These are phyloP conservation scores for Neurospora hispaniola DNA, from an alignment of 495 filamentous ascomycete genomes.

Conservation along the genomic window DNA sequence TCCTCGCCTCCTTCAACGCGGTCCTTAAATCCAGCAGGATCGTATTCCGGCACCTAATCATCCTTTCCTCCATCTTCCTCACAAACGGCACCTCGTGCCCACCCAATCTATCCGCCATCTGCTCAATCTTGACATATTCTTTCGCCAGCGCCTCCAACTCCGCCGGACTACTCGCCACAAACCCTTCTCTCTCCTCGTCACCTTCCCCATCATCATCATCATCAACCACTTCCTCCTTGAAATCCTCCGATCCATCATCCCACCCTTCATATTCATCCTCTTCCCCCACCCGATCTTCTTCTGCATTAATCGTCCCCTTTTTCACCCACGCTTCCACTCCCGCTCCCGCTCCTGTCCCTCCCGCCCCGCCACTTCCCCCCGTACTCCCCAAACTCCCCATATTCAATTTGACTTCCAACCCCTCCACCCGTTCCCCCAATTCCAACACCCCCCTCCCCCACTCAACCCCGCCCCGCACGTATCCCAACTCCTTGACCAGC, in stretches of 20 bases:
- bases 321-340: not conserved
- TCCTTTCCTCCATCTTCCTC: slow-evolving; percentile 46
- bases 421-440: slow-evolving; percentile 56
- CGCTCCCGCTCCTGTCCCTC: not conserved
- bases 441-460: slow-evolving; percentile 59
- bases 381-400: not conserved
- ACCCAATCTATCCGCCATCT: slow-evolving; percentile 33
- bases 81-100: slow-evolving; percentile 27
- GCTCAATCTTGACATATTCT: slow-evolving; percentile 31
- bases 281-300: slow-evolving; percentile 20
- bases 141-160: slow-evolving; percentile 34
- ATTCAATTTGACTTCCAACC: slow-evolving; percentile 59
- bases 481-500: slow-evolving; percentile 31
- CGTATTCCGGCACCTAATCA: slow-evolving; percentile 49
- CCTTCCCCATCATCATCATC: slow-evolving; percentile 10
- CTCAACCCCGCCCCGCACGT: slow-evolving; percentile 32
- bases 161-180: slow-evolving; percentile 29
- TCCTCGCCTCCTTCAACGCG: slow-evolving; percentile 62
- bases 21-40: slow-evolving; percentile 73
- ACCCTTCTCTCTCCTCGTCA: slow-evolving; percentile 15
- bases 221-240: slow-evolving; percentile 12
- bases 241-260: slow-evolving; percentile 22
- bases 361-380: not conserved
- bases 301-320: not conserved
- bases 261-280: slow-evolving; percentile 23